Base-by-base conservation (phyloP, 1,284 basidiomycete genomes). In the Grifola frondosa region DNA sequence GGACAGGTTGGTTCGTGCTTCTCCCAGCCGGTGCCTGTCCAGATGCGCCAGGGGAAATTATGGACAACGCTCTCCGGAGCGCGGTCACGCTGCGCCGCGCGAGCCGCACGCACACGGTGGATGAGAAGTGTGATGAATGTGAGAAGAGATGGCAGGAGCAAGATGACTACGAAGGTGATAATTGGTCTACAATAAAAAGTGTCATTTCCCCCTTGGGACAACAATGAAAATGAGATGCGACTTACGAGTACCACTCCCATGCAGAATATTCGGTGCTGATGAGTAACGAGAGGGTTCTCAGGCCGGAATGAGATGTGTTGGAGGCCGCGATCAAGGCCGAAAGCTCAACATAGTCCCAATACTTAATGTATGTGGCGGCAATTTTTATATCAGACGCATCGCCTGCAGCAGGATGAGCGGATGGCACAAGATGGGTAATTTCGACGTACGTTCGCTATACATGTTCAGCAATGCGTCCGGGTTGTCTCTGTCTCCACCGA, bases 191-290 rank as follows among this genome's bases (percentile, higher is more conserved):
- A 30, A 42, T 33, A 30, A n/a, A 42, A 49, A 13, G 32, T 13
- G n/a, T n/a, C n/a, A n/a, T n/a, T n/a, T n/a, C n/a, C n/a, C n/a
- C n/a, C n/a, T n/a, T n/a, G n/a, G n/a, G n/a, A n/a, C n/a, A n/a
- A n/a, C n/a, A n/a, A n/a, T n/a, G n/a, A n/a, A n/a, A n/a, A n/a
- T n/a, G n/a, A n/a, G 25, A 52, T 15, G 13, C n/a, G 35, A 77
- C 86, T 58, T 55, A 88, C 85, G 85, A 89, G 58, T 88, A 89
- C 87, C 86, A 90, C 60, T 88, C 86, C 86, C 87, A 88, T 30
- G 81, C 78, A 17, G 84, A 84, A 56, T 83, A 85, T 51, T 88
- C 84, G 6, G 84, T 78, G n/a, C 78, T 84, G 52, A 89, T 81
- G 43, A 85, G 70, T n/a, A 89, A 66, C 1, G 85, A 85, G 24